Evolutionary conservation across 768 basidiomycete species (phyloP).

Genomic region (Dentipellis fragilis): DNA sequence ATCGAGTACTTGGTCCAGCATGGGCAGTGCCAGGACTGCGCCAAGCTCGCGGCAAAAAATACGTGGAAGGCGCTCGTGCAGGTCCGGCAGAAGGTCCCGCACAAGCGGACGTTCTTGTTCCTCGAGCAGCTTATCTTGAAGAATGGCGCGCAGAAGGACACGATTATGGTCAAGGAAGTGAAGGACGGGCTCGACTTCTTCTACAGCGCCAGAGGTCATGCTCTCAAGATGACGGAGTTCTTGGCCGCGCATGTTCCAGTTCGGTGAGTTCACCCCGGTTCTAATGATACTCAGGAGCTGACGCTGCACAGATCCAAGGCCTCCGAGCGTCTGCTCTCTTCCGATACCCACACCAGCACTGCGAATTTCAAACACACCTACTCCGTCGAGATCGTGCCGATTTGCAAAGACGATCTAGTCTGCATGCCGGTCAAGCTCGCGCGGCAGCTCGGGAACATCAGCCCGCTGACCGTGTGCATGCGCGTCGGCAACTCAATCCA

Average conservation of each 20-base stretch:
- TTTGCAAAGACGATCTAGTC: conserved; percentile 97
- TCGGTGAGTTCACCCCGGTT: conserved; percentile 39
- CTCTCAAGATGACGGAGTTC: conserved; percentile 96
- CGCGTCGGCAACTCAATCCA: conserved; percentile 90
- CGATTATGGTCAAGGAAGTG: conserved; percentile 86
- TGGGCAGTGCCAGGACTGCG: conserved; percentile 91
- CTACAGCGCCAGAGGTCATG: conserved; percentile 83
- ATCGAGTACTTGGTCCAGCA: conserved; percentile 92
- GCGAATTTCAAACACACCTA: conserved; percentile 97
- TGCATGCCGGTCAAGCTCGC: conserved; percentile 82
- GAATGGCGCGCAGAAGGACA: conserved; percentile 94
- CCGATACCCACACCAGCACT: conserved; percentile 85
- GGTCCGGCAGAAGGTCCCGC: conserved; percentile 97
- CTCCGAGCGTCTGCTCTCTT: conserved; percentile 89
- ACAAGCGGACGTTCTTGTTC: conserved; percentile 96
- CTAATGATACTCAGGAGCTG: not conserved
- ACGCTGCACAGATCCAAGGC: conserved; percentile 59
- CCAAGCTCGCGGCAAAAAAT: conserved; percentile 93
- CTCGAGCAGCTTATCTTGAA: conserved; percentile 96
- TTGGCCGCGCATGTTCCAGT: conserved; percentile 79
- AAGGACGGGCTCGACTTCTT: conserved; percentile 96
- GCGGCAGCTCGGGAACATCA: conserved; percentile 77
- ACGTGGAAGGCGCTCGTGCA: conserved; percentile 98
- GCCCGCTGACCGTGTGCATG: conserved; percentile 76
- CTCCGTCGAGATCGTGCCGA: conserved; percentile 92